Evolutionary conservation across 441 rosid species (phyloP).

Genomic region (Brassica balearica): DNA sequence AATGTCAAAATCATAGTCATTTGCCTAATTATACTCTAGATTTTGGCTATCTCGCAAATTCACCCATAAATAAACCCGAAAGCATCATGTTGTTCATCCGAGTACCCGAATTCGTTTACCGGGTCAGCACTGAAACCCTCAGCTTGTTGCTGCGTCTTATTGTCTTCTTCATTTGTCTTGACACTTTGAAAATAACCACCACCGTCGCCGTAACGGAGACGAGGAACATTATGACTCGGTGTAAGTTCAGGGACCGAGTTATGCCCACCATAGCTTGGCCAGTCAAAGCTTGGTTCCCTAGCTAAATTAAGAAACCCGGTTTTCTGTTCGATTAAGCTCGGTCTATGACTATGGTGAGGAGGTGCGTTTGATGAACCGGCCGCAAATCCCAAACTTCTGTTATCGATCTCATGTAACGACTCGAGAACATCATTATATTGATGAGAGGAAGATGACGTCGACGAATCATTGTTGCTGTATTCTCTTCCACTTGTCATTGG

Average conservation of each 20-base stretch:
- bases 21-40: too few relatives aligned
- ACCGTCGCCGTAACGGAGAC: constrained; percentile 46
- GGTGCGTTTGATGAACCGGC: neutral
- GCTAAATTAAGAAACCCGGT: constrained; percentile 45
- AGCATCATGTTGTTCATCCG: constrained; percentile 39
- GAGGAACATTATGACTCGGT: constrained; percentile 46
- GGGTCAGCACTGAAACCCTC: constrained; percentile 37
- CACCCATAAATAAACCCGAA: constrained; percentile 44
- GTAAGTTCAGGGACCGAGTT: constrained; percentile 42
- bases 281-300: constrained; percentile 56
- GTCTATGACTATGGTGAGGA: neutral
- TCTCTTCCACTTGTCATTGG: constrained; percentile 52
- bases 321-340: constrained; percentile 46
- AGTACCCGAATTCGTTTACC: constrained; percentile 32
- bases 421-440: constrained; percentile 79
- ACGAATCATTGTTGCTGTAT: constrained; percentile 54
- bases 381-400: neutral
- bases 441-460: constrained; percentile 64
- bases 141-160: constrained; percentile 39
- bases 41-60: too few relatives aligned
- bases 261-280: constrained; percentile 59
- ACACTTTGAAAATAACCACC: constrained; percentile 49
- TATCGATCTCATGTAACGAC: constrained; percentile 45
- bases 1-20: too few relatives aligned
- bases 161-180: constrained; percentile 58